Conservation (phyloP, 176 grass and related monocot genomes). For the Cenchrus americanus region DNA sequence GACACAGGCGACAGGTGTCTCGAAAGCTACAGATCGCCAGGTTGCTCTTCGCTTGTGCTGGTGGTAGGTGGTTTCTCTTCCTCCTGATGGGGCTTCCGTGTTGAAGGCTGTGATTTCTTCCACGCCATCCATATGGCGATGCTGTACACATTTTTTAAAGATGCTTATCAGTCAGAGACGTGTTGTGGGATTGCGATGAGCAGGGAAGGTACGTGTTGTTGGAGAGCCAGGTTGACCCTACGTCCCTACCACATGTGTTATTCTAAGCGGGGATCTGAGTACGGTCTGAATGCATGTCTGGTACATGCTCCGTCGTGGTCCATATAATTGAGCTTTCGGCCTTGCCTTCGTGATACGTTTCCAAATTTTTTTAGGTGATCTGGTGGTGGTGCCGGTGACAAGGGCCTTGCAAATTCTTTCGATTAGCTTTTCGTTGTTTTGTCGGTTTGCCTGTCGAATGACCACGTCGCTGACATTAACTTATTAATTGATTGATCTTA, state of each 20-base stretch:
- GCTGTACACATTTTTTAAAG: constrained; percentile 15
- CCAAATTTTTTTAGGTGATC: not conserved
- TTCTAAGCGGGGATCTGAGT: not conserved
- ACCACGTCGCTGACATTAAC: constrained; percentile 10
- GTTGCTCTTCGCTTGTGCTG: constrained; percentile 33
- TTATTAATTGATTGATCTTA: constrained; percentile 25
- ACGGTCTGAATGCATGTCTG: not conserved
- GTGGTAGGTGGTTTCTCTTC: not conserved
- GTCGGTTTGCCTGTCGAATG: not conserved
- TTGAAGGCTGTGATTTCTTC: not conserved
- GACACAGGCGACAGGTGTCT: constrained; percentile 38
- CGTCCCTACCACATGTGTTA: not conserved
- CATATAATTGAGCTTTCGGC: constrained; percentile 27
- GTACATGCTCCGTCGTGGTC: not conserved
- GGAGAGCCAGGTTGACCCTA: constrained; percentile 33
- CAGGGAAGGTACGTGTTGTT: constrained; percentile 10
- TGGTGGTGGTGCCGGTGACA: not conserved
- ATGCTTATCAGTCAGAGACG: not conserved
- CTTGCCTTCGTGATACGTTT: not conserved
- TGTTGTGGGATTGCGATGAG: not conserved
- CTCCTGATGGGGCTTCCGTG: constrained; percentile 22
- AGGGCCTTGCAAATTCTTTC: not conserved
- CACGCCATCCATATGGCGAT: constrained; percentile 4
- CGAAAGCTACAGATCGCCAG: constrained; percentile 4
- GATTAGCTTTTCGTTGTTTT: not conserved